Evolutionary conservation across 2,329 filamentous ascomycete genomes (phyloP), one percentile per base, ranked within the genome.

Genomic region (Xylaria sp.): DNA sequence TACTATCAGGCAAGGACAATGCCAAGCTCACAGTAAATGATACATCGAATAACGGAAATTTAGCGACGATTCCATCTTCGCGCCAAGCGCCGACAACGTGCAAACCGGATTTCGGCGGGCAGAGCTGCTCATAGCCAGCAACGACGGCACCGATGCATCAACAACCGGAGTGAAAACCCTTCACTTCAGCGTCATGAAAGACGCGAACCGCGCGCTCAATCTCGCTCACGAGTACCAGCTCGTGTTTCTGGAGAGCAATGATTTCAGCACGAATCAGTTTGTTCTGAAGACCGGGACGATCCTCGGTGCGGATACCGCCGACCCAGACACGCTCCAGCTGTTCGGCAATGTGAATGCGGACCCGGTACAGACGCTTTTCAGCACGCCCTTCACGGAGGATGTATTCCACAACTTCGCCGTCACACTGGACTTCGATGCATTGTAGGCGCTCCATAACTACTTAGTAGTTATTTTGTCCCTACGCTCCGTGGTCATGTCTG

Each of bases 21-120:
- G 23, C 37, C 15, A 28, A 51, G 18, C 20, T 13, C 12, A 25
- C 7, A 41, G 12, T 25, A 58, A 28, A 28, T 28, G 28, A 28
- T 32, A 23, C 15, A 20, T 39, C 39, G 44, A 25, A 41, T 68
- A 68, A 65, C 41, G 57, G 5, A 15, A 7, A 20, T 51, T 25
- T 51, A 68, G 66, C n/a, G 66, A 65, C 56, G 50, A 68, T 18
- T 68, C 66, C 15, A 68, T 68, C 25, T 68, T 68, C 32, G 62
- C 66, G 50, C 61, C 66, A 34, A 68, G 66, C 51, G 62, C 66
- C 15, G 62, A 68, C 25, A 68, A 68, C 44, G 66, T 68, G 41
- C 66, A 65, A 46, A 65, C 65, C 1, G 66, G 66, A 48, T 68
- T 61, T 20, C 66, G 66, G 55, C 51, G 66, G n/a, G 56, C 61